These are phyloP conservation scores for Bipolaris sorokiniana DNA, from an alignment of 2,329 filamentous ascomycete genomes.

Conservation along the genomic window DNA sequence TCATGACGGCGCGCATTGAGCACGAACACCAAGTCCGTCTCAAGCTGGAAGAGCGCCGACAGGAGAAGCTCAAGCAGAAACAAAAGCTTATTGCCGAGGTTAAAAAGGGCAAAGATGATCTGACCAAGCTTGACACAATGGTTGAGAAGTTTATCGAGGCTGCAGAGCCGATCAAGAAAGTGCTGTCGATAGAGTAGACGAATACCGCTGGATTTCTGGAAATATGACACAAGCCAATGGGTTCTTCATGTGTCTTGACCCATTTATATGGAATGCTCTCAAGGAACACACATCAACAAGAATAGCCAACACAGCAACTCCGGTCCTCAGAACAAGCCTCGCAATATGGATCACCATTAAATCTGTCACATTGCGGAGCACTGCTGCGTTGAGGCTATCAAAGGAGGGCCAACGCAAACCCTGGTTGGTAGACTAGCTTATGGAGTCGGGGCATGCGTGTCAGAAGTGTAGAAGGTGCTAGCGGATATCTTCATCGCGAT, in stretches of 20 bases:
- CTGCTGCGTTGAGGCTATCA: background rate
- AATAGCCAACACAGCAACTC: background rate
- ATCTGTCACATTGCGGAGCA: background rate
- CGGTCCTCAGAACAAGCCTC: background rate
- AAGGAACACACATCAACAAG: background rate
- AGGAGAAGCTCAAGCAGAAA: slow-evolving; percentile 67
- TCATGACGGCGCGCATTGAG: slow-evolving; percentile 90
- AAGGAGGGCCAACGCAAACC: background rate
- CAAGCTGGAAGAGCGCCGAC: slow-evolving; percentile 81
- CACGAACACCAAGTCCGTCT: slow-evolving; percentile 87
- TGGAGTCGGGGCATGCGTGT: background rate
- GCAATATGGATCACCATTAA: background rate
- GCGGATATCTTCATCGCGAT: background rate
- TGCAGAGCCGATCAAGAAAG: slow-evolving; percentile 84
- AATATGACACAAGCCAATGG: background rate
- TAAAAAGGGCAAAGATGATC: slow-evolving; percentile 90
- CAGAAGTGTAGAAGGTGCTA: background rate
- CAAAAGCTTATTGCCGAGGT: slow-evolving; percentile 75
- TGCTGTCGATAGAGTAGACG: slow-evolving; percentile 74
- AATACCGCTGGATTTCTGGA: background rate
- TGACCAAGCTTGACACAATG: slow-evolving; percentile 89
- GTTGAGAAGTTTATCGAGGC: slow-evolving; percentile 93
- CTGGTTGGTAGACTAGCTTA: background rate
- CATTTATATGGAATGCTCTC: background rate
- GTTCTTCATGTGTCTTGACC: background rate